Evolutionary conservation across 352 stramenopile species (phyloP), one percentile per base, ranked within the genome.

Genomic region (Pythium pyrilobum): DNA sequence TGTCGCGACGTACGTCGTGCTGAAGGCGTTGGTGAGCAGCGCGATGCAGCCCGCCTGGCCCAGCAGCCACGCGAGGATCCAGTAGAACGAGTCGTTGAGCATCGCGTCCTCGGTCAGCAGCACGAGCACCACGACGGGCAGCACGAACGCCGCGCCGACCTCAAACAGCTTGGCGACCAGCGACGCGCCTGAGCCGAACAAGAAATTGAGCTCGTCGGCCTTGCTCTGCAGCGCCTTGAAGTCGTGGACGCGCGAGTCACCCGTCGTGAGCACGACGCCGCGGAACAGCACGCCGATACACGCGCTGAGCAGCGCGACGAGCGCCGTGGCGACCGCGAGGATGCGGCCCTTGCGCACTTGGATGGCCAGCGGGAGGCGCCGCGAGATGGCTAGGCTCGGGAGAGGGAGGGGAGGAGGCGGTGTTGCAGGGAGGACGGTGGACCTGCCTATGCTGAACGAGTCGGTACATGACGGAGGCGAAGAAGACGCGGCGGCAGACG

Each of bases 171-270:
- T 76, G 11, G 67, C 59, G 4, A 75, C 27, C 8, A 77, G 38
- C 3, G 67, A 57, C 15, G 67, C 62, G 2, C 42, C 27, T 10
- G 68, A 79, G 12, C 69, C 74, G 11, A 72, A 67, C 44, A 79
- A 81, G 18, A 85, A 85, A 39, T 82, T 85, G 51, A 81, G 72
- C 13, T 67, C 36, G 31, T 64, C 56, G n/a, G 31, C 24, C 21
- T 42, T 40, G 29, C 2, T 27, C 4, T 10, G 11, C 1, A 55
- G 29, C 38, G 39, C 27, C 11, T 42, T 20, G 21, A 16, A 27
- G 16, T 42, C 32, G 15, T 16, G 13, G 18, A 32, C 12, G 9
- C 8, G 5, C 4, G 15, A 7, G 15, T 37, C 46, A 9, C 12
- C 29, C 5, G 25, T 43, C 2, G 31, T 16, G 18, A 59, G 32